These are phyloP conservation scores for Straminergon stramineum DNA, from an alignment of 225 moss, liverwort and hornwort species.

Conservation along the genomic window DNA sequence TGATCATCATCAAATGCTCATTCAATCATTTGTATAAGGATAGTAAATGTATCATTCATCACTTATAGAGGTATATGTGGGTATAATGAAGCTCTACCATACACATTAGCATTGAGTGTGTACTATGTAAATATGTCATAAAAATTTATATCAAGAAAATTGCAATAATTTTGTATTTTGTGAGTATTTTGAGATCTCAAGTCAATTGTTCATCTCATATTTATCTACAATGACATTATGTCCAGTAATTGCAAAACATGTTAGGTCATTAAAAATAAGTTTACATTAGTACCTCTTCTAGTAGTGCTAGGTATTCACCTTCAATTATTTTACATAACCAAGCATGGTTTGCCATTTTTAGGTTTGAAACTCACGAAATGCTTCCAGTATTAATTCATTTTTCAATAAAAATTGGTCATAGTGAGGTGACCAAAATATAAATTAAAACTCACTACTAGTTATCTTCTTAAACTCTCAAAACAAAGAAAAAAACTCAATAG, in stretches of 20 bases:
- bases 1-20: background rate
- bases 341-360: background rate
- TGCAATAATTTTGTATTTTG: background rate
- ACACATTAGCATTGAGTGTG: background rate
- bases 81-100: background rate
- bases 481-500: rapidly evolving
- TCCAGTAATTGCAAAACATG: background rate
- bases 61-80: background rate
- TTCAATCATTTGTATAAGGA: too few species aligned
- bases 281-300: rapidly evolving
- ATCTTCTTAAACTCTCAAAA: background rate
- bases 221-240: background rate
- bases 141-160: background rate
- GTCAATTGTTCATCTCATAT: background rate
- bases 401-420: background rate
- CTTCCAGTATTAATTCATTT: background rate
- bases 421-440: background rate
- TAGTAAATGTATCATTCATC: background rate
- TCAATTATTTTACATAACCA: background rate
- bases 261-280: background rate
- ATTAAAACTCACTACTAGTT: background rate
- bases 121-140: rapidly evolving
- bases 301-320: background rate
- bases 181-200: background rate
- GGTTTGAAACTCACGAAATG: rapidly evolving